A percentile compares a stretch with the other conserved stretches of the same genome.
These are phyloP conservation scores for Grigorovia transvaalensis DNA, from an alignment of 805 yeast species.

Conservation along the genomic window DNA sequence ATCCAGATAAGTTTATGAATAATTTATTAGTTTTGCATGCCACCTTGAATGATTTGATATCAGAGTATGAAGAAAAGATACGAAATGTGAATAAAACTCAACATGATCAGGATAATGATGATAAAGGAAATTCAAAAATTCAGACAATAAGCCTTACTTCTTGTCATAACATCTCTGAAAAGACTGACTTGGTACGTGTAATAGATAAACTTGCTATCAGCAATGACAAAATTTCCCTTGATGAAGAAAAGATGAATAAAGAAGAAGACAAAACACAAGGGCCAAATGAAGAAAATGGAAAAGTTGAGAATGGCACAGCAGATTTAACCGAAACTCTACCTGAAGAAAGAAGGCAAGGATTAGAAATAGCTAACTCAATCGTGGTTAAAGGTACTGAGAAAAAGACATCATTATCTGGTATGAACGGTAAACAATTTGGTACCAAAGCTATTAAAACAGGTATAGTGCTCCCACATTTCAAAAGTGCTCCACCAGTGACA, in stretches of 20 bases:
- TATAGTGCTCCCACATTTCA: slow-evolving; percentile 14
- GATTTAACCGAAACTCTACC: too few relatives aligned
- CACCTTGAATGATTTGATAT: neutral
- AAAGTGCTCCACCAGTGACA: slow-evolving; percentile 24
- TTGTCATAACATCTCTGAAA: neutral
- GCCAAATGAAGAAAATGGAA: too few relatives aligned
- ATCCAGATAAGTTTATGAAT: neutral
- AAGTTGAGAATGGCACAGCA: too few relatives aligned
- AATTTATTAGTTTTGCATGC: neutral
- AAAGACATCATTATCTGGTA: neutral
- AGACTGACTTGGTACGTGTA: neutral
- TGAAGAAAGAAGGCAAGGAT: too few relatives aligned
- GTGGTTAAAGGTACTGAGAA: neutral
- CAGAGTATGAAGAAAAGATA: neutral
- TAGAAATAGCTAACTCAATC: too few relatives aligned
- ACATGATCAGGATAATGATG: neutral
- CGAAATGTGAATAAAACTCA: neutral
- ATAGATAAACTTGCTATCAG: too few relatives aligned
- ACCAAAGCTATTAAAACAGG: neutral
- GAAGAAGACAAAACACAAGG: too few relatives aligned
- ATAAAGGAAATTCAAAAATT: neutral
- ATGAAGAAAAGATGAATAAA: too few relatives aligned
- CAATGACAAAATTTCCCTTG: neutral
- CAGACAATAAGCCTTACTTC: neutral
- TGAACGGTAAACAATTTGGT: neutral